phyloP scores from a whole-genome alignment of 2,329 filamentous ascomycete genomes.

The Fusarium bulbicola region DNA sequence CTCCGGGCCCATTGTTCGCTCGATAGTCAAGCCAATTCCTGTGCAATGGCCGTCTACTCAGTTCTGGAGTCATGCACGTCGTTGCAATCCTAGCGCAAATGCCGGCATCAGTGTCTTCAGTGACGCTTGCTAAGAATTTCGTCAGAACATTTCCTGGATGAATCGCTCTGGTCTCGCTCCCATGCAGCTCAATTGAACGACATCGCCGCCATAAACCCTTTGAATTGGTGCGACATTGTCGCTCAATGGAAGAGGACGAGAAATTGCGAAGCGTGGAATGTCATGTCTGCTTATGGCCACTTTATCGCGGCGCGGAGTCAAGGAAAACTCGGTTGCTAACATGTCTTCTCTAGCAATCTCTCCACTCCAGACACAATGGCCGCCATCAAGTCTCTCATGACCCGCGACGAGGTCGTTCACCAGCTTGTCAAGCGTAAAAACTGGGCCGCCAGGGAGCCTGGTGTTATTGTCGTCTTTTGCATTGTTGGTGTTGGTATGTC shows the following conservation, averaged over 20 bases:
- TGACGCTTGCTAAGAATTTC: slow-evolving; percentile 26
- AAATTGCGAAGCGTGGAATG: not conserved
- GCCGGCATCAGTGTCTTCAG: slow-evolving; percentile 7
- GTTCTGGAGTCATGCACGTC: slow-evolving; percentile 13
- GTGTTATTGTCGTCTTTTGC: slow-evolving; percentile 56
- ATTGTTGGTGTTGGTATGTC: slow-evolving; percentile 54
- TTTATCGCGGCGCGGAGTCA: not conserved
- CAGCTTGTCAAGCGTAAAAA: slow-evolving; percentile 54
- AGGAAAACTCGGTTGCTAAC: slow-evolving; percentile 5
- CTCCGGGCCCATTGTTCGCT: slow-evolving; percentile 1
- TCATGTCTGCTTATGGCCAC: not conserved
- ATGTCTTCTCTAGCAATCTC: slow-evolving; percentile 38
- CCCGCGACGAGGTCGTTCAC: slow-evolving; percentile 50
- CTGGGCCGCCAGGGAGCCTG: slow-evolving; percentile 51
- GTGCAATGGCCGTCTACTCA: slow-evolving; percentile 8
- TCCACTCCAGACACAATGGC: slow-evolving; percentile 51
- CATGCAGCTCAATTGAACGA: slow-evolving; percentile 19
- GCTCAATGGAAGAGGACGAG: slow-evolving; percentile 17
- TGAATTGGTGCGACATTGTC: slow-evolving; percentile 14
- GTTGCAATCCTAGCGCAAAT: slow-evolving; percentile 20
- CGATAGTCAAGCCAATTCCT: slow-evolving; percentile 21
- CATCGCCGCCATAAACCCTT: not conserved
- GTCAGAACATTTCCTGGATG: not conserved
- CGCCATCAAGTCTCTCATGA: slow-evolving; percentile 51
- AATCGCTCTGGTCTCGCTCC: not conserved